Evolutionary conservation across 495 filamentous ascomycete genomes (phyloP).

Genomic region (Hypoxylon fuscum): DNA sequence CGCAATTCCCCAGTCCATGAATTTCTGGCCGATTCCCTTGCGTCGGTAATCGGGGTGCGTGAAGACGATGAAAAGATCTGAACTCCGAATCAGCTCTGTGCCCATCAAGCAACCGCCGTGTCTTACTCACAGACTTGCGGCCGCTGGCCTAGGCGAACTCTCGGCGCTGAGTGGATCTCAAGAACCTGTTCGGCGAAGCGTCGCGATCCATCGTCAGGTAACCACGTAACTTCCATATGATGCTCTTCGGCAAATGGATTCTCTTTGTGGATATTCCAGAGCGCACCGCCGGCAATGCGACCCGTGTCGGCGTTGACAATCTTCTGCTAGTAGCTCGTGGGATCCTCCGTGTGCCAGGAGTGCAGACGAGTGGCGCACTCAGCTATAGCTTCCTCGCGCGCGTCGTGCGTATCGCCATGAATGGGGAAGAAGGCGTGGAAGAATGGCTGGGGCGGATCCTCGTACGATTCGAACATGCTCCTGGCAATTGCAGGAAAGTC

Average conservation of each 20-base stretch:
- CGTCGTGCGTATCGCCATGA: slow-evolving; percentile 13
- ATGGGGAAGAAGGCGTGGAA: slow-evolving; percentile 38
- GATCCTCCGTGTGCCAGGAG: slow-evolving; percentile 38
- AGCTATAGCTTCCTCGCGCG: slow-evolving; percentile 32
- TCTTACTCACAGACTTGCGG: slow-evolving; percentile 47
- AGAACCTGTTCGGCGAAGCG: slow-evolving; percentile 39
- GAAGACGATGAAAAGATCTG: slow-evolving; percentile 44
- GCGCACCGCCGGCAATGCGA: slow-evolving; percentile 43
- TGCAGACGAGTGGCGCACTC: slow-evolving; percentile 42
- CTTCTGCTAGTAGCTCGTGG: slow-evolving; percentile 41
- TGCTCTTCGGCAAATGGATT: slow-evolving; percentile 42
- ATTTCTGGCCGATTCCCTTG: slow-evolving; percentile 43
- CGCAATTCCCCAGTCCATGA: slow-evolving; percentile 49
- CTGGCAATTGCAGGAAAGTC: slow-evolving; percentile 32
- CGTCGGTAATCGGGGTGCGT: slow-evolving; percentile 45
- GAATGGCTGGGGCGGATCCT: slow-evolving; percentile 33
- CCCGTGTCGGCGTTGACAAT: slow-evolving; percentile 46
- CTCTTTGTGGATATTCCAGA: slow-evolving; percentile 47
- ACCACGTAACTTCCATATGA: slow-evolving; percentile 41
- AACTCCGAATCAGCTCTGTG: too few species aligned
- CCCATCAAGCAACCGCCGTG: too few species aligned
- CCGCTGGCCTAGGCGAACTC: slow-evolving; percentile 37
- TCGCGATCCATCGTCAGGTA: slow-evolving; percentile 42
- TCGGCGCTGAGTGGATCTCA: slow-evolving; percentile 28
- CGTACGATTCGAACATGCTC: slow-evolving; percentile 37